These are phyloP conservation scores for Euphorbia celastroides DNA, from an alignment of 441 rosid genomes.

Conservation along the genomic window DNA sequence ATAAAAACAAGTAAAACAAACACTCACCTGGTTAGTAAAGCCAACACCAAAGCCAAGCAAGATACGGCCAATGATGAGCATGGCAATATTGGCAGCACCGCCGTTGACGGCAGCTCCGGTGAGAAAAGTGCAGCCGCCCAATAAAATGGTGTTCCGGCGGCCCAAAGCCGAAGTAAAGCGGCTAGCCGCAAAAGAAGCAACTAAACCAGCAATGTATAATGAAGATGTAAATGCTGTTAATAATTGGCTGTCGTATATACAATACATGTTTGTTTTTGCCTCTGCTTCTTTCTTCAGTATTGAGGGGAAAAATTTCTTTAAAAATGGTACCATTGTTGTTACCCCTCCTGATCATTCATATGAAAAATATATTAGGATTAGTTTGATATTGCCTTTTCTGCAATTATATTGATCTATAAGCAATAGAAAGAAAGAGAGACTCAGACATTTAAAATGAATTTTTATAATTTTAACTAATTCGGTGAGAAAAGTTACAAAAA, in stretches of 20 bases:
- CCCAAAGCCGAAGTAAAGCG: constrained; percentile 47
- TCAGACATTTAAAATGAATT: too few species aligned
- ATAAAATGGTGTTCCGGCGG: constrained; percentile 54
- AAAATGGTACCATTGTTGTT: constrained; percentile 81
- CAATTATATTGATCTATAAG: too few species aligned
- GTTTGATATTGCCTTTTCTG: too few species aligned
- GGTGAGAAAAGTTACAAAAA: too few species aligned
- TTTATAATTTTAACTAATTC: too few species aligned
- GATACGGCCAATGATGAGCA: constrained; percentile 77
- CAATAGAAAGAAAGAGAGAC: too few species aligned
- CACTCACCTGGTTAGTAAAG: constrained; percentile 74
- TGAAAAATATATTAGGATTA: too few species aligned
- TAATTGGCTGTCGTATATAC: constrained; percentile 51
- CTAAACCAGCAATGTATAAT: constrained; percentile 63
- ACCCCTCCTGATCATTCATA: constrained; percentile 57
- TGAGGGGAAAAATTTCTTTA: constrained; percentile 62
- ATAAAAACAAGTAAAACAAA: too few species aligned
- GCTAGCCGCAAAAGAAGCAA: constrained; percentile 60
- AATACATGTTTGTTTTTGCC: constrained; percentile 51
- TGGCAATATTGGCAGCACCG: constrained; percentile 47
- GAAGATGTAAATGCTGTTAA: constrained; percentile 76
- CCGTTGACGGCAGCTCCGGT: constrained; percentile 65
- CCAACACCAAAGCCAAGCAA: constrained; percentile 86
- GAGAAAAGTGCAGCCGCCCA: constrained; percentile 67
- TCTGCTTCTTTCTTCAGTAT: constrained; percentile 39